Conservation (phyloP, 2,329 filamentous ascomycete species). For the Colletotrichum nymphaeae region DNA sequence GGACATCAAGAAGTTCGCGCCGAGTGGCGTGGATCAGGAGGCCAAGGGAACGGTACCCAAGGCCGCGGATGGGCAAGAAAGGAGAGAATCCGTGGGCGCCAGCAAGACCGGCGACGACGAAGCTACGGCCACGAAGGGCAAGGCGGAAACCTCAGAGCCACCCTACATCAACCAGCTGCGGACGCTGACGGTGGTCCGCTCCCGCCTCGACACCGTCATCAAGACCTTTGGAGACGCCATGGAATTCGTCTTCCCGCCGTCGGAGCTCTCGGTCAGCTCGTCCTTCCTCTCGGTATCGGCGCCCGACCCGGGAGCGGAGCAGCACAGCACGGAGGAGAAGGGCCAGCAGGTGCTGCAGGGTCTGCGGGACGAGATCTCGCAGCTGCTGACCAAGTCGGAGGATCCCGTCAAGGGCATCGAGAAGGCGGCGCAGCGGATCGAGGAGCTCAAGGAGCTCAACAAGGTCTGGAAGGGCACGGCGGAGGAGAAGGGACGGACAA, state of each 20-base stretch:
- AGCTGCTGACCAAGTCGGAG: conserved; percentile 67
- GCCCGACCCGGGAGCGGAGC: conserved; percentile 72
- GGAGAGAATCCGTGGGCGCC: conserved; percentile 10
- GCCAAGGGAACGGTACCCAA: conserved; percentile 29
- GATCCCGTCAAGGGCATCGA: conserved; percentile 76
- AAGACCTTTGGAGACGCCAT: conserved; percentile 94
- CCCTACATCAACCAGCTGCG: conserved; percentile 82
- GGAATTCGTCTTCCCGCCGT: conserved; percentile 93
- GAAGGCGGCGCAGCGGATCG: conserved; percentile 78
- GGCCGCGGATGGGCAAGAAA: conserved; percentile 26
- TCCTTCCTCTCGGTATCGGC: conserved; percentile 92
- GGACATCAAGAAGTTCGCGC: conserved; percentile 80
- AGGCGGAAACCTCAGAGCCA: conserved; percentile 58
- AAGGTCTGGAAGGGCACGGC: conserved; percentile 95
- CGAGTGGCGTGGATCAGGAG: conserved; percentile 55
- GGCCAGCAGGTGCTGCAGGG: conserved; percentile 83
- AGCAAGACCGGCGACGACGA: conserved; percentile 20
- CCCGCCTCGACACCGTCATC: conserved; percentile 89
- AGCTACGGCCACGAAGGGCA: conserved; percentile 33
- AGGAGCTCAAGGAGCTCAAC: conserved; percentile 80
- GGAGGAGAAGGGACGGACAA: conserved; percentile 86
- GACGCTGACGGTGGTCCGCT: conserved; percentile 83
- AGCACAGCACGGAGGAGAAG: conserved; percentile 83
- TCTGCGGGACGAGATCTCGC: conserved; percentile 77
- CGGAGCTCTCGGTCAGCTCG: conserved; percentile 84